Evolutionary conservation across 106 monocot genomes (phyloP).

Genomic region (Dendrobium chrysotoxum): DNA sequence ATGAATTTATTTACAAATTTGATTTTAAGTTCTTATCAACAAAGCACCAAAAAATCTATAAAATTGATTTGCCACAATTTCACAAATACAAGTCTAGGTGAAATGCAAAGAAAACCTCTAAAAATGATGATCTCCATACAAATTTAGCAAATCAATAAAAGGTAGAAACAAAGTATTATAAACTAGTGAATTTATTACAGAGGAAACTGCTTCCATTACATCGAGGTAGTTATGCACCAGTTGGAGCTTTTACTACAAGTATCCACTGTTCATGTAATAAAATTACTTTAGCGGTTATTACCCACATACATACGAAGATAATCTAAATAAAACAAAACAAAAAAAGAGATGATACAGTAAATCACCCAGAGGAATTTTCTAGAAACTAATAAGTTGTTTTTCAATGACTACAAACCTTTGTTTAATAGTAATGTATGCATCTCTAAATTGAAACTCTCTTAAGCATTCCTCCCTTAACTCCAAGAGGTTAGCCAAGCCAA

Average conservation of each 20-base stretch:
- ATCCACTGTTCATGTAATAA: neutral
- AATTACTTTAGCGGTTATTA: neutral
- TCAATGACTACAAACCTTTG: slow-evolving; percentile 44
- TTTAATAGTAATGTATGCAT: slow-evolving; percentile 94
- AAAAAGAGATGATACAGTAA: neutral
- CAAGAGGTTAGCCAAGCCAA: slow-evolving; percentile 93
- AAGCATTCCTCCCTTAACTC: slow-evolving; percentile 98
- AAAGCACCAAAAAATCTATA: no score
- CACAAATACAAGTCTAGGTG: no score
- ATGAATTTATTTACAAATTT: no score
- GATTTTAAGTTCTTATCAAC: no score
- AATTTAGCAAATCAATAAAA: no score
- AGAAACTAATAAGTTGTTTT: neutral
- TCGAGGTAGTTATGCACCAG: no score
- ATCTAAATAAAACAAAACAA: neutral
- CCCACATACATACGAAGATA: neutral
- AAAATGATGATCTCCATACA: no score
- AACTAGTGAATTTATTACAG: no score
- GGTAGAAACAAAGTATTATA: no score
- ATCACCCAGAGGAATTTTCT: neutral
- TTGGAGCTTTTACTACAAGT: neutral
- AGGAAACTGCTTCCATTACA: no score
- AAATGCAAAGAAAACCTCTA: no score
- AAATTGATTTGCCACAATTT: no score
- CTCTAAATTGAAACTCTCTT: slow-evolving; percentile 89